These are phyloP conservation scores for Sonneratia caseolaris DNA, from an alignment of 345 rosid species.

Conservation along the genomic window DNA sequence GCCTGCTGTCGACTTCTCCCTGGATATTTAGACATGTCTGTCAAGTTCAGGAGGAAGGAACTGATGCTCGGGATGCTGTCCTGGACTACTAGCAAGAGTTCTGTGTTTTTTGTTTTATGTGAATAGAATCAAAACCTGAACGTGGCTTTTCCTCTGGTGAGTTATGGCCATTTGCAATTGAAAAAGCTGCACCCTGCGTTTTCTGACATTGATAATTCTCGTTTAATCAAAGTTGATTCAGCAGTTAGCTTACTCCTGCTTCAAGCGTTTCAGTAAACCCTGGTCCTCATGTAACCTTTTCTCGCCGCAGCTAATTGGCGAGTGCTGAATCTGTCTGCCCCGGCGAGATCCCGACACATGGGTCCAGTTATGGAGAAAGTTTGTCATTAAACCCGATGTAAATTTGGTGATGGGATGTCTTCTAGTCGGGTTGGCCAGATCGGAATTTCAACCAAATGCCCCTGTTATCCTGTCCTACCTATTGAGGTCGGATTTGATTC, in stretches of 20 bases:
- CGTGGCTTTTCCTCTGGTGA: neutral
- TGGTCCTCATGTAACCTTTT: no score
- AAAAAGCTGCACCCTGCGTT: neutral
- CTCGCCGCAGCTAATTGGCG: neutral
- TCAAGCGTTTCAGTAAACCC: no score
- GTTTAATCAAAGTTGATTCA: neutral
- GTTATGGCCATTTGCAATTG: neutral
- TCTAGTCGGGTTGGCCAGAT: neutral
- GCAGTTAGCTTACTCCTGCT: no score
- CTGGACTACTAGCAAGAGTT: neutral
- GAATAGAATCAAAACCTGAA: neutral
- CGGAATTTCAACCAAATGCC: no score
- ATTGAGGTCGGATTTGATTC: no score
- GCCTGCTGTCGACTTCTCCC: neutral
- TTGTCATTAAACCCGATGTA: neutral
- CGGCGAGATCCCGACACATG: neutral
- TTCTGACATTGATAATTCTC: neutral
- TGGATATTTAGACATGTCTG: neutral
- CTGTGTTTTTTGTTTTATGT: neutral
- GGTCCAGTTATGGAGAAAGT: neutral
- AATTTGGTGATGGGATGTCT: no score
- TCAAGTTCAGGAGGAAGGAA: neutral
- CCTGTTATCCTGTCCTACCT: no score
- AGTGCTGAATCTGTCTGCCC: neutral
- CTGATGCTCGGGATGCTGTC: neutral